A percentile compares a stretch with the other conserved stretches of the same genome.
These are phyloP conservation scores for Phytopythium oedochilum DNA, from an alignment of 352 stramenopile genomes.

Conservation along the genomic window DNA sequence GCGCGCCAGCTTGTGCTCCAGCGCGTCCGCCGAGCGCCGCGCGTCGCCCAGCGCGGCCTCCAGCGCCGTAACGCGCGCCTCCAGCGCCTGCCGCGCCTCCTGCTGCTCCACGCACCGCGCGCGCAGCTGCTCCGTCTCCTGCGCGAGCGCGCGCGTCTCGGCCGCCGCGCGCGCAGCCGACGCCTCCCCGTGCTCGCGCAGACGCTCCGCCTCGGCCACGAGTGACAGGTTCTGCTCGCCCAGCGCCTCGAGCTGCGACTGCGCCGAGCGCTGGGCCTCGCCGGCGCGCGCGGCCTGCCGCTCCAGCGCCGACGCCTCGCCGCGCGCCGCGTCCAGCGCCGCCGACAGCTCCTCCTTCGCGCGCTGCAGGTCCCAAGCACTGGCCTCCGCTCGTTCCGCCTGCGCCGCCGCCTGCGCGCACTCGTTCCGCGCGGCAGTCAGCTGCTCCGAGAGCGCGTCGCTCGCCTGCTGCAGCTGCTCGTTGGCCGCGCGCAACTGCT, in stretches of 20 bases:
- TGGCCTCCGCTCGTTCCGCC: slow-evolving; percentile 20
- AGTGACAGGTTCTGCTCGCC: slow-evolving; percentile 61
- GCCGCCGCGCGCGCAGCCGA: too few relatives aligned
- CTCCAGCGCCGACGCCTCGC: slow-evolving; percentile 35
- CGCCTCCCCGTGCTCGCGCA: slow-evolving; percentile 37
- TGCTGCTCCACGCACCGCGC: slow-evolving; percentile 16
- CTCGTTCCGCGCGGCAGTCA: slow-evolving; percentile 25
- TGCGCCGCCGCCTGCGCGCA: slow-evolving; percentile 18
- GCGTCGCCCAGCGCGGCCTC: slow-evolving; percentile 54
- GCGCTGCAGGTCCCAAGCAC: slow-evolving; percentile 32
- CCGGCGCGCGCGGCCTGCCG: slow-evolving; percentile 33
- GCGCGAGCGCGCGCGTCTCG: slow-evolving; percentile 14
- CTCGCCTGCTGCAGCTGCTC: slow-evolving; percentile 36
- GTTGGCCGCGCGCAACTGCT: too few relatives aligned
- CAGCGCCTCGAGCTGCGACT: slow-evolving; percentile 51
- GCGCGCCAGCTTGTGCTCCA: slow-evolving; percentile 63
- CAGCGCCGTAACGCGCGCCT: slow-evolving; percentile 48
- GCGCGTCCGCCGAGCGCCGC: slow-evolving; percentile 55
- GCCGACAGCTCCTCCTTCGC: slow-evolving; percentile 45
- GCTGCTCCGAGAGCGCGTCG: slow-evolving; percentile 16
- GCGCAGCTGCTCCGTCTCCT: slow-evolving; percentile 27
- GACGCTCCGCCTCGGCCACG: slow-evolving; percentile 39
- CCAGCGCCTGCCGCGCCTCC: slow-evolving; percentile 30
- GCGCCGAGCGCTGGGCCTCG: slow-evolving; percentile 25
- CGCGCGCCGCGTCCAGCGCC: slow-evolving; percentile 37